A percentile compares a stretch with the other conserved stretches of the same genome.
Conservation (phyloP, 306 rosid species). For the Amphicarpaea edgeworthii region DNA sequence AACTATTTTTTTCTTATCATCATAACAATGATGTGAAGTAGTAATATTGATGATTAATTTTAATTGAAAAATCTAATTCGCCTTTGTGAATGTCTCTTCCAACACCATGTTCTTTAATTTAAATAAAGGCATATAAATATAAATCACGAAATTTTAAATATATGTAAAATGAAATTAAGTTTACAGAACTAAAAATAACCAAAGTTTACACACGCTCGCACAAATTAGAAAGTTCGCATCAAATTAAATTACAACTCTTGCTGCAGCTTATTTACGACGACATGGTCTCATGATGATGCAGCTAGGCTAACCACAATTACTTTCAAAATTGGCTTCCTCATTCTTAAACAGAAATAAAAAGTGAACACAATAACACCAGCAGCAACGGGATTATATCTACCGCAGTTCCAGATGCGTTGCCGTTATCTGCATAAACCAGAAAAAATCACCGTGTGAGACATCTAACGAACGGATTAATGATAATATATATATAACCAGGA, state of each 20-base stretch:
- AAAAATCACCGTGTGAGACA: not conserved
- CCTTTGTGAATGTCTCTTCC: too few relatives aligned
- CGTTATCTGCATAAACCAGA: conserved; percentile 17
- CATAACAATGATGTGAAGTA: too few relatives aligned
- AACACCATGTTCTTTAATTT: too few relatives aligned
- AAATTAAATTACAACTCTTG: not conserved
- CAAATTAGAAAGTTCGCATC: not conserved
- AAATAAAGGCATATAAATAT: not conserved
- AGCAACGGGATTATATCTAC: conserved; percentile 2
- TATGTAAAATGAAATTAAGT: not conserved
- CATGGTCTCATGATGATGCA: not conserved
- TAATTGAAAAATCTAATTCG: too few relatives aligned
- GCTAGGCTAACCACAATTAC: not conserved
- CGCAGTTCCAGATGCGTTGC: not conserved
- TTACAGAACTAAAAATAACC: not conserved
- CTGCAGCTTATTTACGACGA: not conserved
- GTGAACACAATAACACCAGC: not conserved
- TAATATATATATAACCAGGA: too few relatives aligned
- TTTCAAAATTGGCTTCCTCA: not conserved
- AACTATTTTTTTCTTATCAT: too few relatives aligned
- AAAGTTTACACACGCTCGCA: not conserved
- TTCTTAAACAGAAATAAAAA: not conserved
- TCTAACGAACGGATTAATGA: too few relatives aligned
- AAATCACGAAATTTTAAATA: not conserved
- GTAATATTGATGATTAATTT: too few relatives aligned